These are phyloP conservation scores for Colletotrichum tamarilloi DNA, from an alignment of 2,329 filamentous ascomycete genomes.

Conservation along the genomic window DNA sequence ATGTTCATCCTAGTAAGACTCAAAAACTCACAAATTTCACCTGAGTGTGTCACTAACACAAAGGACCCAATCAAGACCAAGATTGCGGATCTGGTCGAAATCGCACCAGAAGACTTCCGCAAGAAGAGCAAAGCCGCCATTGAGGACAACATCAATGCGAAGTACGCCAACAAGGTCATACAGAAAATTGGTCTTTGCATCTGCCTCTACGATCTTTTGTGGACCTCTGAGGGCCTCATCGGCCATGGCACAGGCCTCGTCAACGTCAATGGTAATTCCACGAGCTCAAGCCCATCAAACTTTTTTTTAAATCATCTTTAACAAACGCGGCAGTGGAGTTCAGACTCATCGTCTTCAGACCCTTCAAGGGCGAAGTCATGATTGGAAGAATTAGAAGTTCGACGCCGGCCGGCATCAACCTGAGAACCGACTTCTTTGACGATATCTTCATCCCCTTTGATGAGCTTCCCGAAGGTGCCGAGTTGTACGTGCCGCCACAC, in stretches of 20 bases:
- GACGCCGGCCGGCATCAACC: slow-evolving; percentile 77
- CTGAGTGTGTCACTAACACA: slow-evolving; percentile 27
- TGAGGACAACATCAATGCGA: slow-evolving; percentile 96
- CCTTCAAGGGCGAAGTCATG: slow-evolving; percentile 94
- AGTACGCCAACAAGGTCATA: slow-evolving; percentile 96
- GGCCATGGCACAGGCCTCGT: slow-evolving; percentile 92
- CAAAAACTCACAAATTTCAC: not conserved
- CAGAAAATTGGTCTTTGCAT: slow-evolving; percentile 95
- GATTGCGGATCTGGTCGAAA: slow-evolving; percentile 93
- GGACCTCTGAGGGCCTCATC: slow-evolving; percentile 91
- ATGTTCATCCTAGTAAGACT: slow-evolving; percentile 65
- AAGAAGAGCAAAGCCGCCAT: slow-evolving; percentile 86
- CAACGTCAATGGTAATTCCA: slow-evolving; percentile 83
- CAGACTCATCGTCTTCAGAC: slow-evolving; percentile 91
- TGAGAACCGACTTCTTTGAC: slow-evolving; percentile 92
- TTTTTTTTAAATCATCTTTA: not conserved
- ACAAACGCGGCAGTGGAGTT: slow-evolving; percentile 78
- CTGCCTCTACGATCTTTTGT: slow-evolving; percentile 90
- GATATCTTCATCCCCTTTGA: slow-evolving; percentile 85
- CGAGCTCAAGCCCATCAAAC: not conserved
- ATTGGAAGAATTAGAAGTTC: slow-evolving; percentile 84
- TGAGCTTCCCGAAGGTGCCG: slow-evolving; percentile 79
- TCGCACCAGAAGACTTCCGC: slow-evolving; percentile 87
- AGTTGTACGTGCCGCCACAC: slow-evolving; percentile 70
- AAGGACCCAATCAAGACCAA: slow-evolving; percentile 74